Percentiles rank a stretch among this genome's conserved stretches.
Conservation (phyloP, 1,284 basidiomycete species). For the Puccinia triticina region DNA sequence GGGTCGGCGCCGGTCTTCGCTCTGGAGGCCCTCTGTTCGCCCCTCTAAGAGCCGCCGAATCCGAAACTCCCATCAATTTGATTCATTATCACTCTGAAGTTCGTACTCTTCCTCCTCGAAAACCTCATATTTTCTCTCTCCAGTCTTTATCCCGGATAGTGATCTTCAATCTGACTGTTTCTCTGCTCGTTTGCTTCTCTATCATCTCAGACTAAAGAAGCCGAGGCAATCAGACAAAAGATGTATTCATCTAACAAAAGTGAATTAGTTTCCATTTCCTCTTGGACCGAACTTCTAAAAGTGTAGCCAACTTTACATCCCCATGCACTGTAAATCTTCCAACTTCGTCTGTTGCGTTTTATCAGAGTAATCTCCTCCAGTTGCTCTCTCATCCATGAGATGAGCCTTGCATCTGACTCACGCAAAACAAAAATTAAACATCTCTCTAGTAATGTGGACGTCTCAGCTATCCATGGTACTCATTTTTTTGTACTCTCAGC, state of each 20-base stretch:
- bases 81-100: conserved; percentile 56
- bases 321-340: neutral
- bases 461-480: too few species aligned
- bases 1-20: conserved; percentile 43
- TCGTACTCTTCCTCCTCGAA: conserved; percentile 38
- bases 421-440: too few species aligned
- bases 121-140: neutral
- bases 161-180: neutral
- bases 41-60: conserved; percentile 57
- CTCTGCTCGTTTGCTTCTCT: neutral
- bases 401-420: too few species aligned
- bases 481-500: too few species aligned
- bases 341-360: too few species aligned
- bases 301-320: conserved; percentile 6
- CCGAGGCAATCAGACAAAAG: conserved; percentile 43
- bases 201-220: conserved; percentile 41
- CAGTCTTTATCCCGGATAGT: neutral
- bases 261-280: conserved; percentile 32
- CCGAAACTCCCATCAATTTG: conserved; percentile 56
- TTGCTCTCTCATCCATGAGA: too few species aligned
- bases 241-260: conserved; percentile 22
- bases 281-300: conserved; percentile 48
- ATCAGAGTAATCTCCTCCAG: too few species aligned
- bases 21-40: conserved; percentile 57
- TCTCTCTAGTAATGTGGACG: too few species aligned